phyloP scores from a whole-genome alignment of 1,139 yeast species.

The Pichia sp. region DNA sequence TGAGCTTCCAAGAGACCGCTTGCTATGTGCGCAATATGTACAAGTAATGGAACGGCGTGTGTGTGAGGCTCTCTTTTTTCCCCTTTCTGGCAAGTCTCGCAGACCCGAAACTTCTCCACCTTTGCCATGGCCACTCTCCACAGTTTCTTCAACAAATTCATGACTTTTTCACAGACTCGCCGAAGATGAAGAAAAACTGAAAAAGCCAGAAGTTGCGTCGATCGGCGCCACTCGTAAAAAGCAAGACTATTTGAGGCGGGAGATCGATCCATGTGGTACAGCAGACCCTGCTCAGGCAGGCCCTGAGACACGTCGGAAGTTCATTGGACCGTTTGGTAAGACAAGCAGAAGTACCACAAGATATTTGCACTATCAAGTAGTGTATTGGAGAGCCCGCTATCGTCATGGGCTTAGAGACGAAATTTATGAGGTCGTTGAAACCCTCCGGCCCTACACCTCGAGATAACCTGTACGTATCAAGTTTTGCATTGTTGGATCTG shows the following conservation, averaged over 20 bases:
- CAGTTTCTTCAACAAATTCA: neutral
- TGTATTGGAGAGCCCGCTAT: neutral
- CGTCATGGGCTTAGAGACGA: conserved; percentile 1
- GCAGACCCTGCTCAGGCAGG: neutral
- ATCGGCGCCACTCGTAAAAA: neutral
- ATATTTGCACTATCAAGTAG: neutral
- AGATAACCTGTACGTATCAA: conserved; percentile 5
- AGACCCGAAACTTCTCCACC: neutral
- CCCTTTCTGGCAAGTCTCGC: neutral
- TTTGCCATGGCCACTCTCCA: neutral
- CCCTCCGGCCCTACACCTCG: conserved; percentile 4
- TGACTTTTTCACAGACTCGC: neutral
- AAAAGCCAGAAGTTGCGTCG: neutral
- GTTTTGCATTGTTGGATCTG: neutral
- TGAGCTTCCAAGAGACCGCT: neutral
- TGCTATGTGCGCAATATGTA: neutral
- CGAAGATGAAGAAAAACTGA: neutral
- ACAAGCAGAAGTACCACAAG: neutral
- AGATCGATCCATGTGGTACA: neutral
- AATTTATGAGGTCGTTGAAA: conserved; percentile 7
- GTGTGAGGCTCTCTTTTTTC: neutral
- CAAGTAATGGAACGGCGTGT: neutral
- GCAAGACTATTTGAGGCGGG: neutral
- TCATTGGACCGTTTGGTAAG: neutral
- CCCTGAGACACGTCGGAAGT: neutral